A percentile compares a stretch with the other conserved stretches of the same genome.
These are phyloP conservation scores for Leccinum olivaceopallidum DNA, from an alignment of 768 basidiomycete species.

Conservation along the genomic window DNA sequence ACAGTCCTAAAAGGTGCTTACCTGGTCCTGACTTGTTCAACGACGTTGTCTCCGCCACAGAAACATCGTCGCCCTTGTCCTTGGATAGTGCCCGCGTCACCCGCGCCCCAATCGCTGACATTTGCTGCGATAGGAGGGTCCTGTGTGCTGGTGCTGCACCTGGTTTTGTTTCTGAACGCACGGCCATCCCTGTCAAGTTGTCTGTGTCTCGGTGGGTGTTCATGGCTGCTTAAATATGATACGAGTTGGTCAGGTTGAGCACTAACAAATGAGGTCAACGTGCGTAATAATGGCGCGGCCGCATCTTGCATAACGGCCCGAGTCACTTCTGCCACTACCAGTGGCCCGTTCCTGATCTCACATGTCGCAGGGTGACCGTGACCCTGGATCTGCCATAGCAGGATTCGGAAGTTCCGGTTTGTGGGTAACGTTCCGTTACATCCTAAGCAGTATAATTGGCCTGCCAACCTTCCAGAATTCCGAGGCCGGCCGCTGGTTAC, in stretches of 20 bases:
- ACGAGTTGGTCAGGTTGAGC: background rate
- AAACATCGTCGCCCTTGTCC: slow-evolving; percentile 5
- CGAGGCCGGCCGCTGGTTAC: background rate
- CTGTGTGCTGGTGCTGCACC: slow-evolving; percentile 8
- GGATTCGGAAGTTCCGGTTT: background rate
- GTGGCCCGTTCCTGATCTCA: slow-evolving; percentile 10
- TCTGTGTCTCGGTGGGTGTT: background rate
- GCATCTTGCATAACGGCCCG: background rate
- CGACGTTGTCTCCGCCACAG: slow-evolving; percentile 11
- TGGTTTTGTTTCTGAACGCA: slow-evolving; percentile 5
- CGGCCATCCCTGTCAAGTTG: slow-evolving; percentile 9
- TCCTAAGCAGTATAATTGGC: background rate
- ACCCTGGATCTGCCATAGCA: background rate
- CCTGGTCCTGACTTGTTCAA: slow-evolving; percentile 15
- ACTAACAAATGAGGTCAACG: slow-evolving; percentile 13
- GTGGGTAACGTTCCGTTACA: background rate
- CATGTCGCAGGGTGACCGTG: background rate
- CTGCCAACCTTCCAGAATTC: background rate
- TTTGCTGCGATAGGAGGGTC: slow-evolving; percentile 17
- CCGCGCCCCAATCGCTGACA: slow-evolving; percentile 21
- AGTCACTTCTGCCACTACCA: slow-evolving; percentile 1
- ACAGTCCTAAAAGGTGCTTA: slow-evolving; percentile 2
- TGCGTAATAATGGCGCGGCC: slow-evolving; percentile 15
- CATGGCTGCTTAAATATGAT: slow-evolving; percentile 15
- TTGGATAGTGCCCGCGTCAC: slow-evolving; percentile 15